These are phyloP conservation scores for Verruconis gallopava DNA, from an alignment of 2,329 filamentous ascomycete genomes.

Conservation along the genomic window DNA sequence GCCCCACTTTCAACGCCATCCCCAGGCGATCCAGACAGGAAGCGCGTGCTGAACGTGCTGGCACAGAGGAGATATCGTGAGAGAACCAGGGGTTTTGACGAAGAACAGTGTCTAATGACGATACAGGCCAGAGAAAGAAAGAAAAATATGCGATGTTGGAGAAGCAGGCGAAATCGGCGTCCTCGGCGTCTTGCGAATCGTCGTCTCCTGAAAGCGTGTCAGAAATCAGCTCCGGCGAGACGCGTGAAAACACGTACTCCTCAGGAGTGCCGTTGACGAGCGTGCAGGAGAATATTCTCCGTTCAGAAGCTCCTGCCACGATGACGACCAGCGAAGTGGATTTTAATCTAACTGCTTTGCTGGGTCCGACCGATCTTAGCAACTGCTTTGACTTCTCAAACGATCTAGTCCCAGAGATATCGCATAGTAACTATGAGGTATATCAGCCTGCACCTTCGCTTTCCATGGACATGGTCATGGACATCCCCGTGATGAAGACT, in stretches of 20 bases:
- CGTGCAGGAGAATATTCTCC: neutral
- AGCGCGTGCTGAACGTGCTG: constrained; percentile 8
- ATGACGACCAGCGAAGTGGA: constrained; percentile 1
- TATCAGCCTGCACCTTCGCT: constrained; percentile 14
- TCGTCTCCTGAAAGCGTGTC: neutral
- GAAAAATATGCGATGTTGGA: neutral
- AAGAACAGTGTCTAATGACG: neutral
- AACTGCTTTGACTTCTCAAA: constrained; percentile 1
- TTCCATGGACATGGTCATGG: constrained; percentile 36
- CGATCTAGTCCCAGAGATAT: neutral
- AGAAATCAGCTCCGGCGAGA: neutral
- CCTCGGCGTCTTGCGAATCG: neutral
- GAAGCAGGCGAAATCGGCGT: constrained; percentile 1
- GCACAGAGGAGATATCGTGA: constrained; percentile 10
- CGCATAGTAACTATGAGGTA: neutral
- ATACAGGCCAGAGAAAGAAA: neutral
- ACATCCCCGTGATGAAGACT: constrained; percentile 36
- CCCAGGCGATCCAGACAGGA: constrained; percentile 9
- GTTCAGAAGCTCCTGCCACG: neutral
- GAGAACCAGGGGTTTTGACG: neutral
- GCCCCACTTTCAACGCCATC: neutral
- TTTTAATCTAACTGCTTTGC: neutral
- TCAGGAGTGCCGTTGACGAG: neutral
- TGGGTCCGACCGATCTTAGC: neutral
- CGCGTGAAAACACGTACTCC: neutral